Evolutionary conservation across 768 basidiomycete genomes (phyloP), one percentile per base, ranked within the genome.

Genomic region (Suillus decipiens): DNA sequence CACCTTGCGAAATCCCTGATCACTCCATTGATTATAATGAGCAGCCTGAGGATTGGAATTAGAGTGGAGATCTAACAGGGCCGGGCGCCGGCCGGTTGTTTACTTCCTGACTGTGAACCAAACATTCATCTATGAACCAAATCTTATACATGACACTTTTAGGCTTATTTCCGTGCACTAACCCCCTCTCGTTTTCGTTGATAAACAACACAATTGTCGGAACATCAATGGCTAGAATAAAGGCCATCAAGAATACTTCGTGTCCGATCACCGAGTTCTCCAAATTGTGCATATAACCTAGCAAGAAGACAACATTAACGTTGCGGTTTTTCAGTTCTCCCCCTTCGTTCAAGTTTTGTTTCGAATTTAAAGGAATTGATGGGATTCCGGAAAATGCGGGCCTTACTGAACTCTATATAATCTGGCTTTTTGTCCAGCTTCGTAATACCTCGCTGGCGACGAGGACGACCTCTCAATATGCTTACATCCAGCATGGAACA

Each of bases 221-320:
- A 31, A 59, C 57, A 31, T n/a, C 37, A n/a, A 58, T 10, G 41
- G 24, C 36, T 36, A 39, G 60, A 58, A 59, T 31, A 39, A 61
- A 1, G n/a, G 3, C 60, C 39, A 31, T 24, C n/a, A 7, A 8
- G 33, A 24, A 56, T 36, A 28, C 60, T 55, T 31, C 36, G 10
- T 59, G 17, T 7, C 36, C 36, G 51, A 54, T 56, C n/a, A 39
- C 41, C 24, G 36, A 11, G 24, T 37, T 15, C 60, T 61, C n/a
- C n/a, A 36, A 6, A 37, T 50, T 33, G 51, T 24, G 22, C 33
- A 14, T 60, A 34, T 34, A 33, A 55, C 28, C 51, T 31, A 37
- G 59, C 53, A 61, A 61, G 60, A 58, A 36, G 28, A 41, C 22
- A 12, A n/a, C 50, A 39, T 41, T 39, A 36, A 50, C 7, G n/a